Evolutionary conservation across 805 yeast genomes (phyloP).

Genomic region (Lipomyces spencermartinsiae): DNA sequence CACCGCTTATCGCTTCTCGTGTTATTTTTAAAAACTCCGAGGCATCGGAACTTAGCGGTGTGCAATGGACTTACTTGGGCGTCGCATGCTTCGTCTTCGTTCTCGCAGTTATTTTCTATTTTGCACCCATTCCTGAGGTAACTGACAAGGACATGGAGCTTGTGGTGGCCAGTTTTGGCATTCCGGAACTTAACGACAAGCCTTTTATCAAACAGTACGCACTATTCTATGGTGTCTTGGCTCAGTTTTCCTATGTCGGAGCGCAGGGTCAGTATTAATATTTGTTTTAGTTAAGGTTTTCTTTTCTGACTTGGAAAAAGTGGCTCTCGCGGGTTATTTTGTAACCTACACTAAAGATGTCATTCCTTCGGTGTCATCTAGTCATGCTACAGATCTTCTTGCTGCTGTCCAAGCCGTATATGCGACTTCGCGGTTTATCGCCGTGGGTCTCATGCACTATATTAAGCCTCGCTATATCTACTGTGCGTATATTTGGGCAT

Average conservation of each 20-base stretch:
- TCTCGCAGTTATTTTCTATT: conserved; percentile 11
- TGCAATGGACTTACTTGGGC: conserved; percentile 22
- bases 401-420: no score
- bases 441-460: no score
- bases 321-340: conserved; percentile 18
- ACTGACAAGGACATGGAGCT: conserved; percentile 21
- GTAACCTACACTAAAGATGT: background rate
- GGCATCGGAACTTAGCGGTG: conserved; percentile 17
- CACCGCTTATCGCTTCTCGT: no score
- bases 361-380: no score
- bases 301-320: background rate
- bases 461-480: no score
- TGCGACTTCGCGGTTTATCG: no score
- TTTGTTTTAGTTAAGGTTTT: no score
- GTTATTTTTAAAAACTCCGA: conserved; percentile 5
- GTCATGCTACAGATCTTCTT: no score
- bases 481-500: no score
- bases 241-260: conserved; percentile 23
- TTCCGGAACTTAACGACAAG: conserved; percentile 18
- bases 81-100: conserved; percentile 14
- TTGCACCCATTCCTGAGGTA: conserved; percentile 17
- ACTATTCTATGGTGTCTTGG: conserved; percentile 15
- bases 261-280: background rate
- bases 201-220: conserved; percentile 20
- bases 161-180: conserved; percentile 18